Conservation (phyloP, 768 basidiomycete genomes). For the Russula lepida region DNA sequence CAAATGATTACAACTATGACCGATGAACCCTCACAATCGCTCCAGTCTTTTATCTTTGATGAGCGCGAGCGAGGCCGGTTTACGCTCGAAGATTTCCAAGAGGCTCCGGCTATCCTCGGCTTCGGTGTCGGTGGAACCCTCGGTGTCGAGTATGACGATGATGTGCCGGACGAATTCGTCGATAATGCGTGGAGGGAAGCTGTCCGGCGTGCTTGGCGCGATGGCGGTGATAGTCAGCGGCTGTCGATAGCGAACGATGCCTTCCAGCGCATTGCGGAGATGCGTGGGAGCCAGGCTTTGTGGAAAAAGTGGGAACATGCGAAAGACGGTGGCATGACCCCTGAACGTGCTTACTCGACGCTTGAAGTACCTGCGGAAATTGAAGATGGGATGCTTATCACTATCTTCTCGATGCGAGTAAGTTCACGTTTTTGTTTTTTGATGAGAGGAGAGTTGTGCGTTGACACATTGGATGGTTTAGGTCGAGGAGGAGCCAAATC, state of each 20-base stretch:
- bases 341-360: conserved; percentile 60
- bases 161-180: conserved; percentile 62
- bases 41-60: conserved; percentile 50
- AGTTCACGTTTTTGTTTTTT: conserved; percentile 23
- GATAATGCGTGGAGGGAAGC: conserved; percentile 59
- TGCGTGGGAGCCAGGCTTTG: conserved; percentile 43
- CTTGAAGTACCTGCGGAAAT: conserved; percentile 63
- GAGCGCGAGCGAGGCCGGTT: conserved; percentile 62
- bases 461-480: conserved; percentile 25
- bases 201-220: conserved; percentile 48
- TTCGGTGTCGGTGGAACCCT: conserved; percentile 56
- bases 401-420: conserved; percentile 65
- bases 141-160: conserved; percentile 59
- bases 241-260: conserved; percentile 57
- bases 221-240: conserved; percentile 35
- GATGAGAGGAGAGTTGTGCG: not conserved
- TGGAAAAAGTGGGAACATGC: conserved; percentile 45
- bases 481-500: conserved; percentile 65
- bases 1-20: conserved; percentile 41
- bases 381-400: conserved; percentile 71
- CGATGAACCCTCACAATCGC: conserved; percentile 36
- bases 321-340: conserved; percentile 53
- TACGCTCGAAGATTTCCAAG: conserved; percentile 44
- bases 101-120: conserved; percentile 47
- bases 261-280: conserved; percentile 59